phyloP scores from a whole-genome alignment of 139 green algal genomes.

The Eudorina sp. region DNA sequence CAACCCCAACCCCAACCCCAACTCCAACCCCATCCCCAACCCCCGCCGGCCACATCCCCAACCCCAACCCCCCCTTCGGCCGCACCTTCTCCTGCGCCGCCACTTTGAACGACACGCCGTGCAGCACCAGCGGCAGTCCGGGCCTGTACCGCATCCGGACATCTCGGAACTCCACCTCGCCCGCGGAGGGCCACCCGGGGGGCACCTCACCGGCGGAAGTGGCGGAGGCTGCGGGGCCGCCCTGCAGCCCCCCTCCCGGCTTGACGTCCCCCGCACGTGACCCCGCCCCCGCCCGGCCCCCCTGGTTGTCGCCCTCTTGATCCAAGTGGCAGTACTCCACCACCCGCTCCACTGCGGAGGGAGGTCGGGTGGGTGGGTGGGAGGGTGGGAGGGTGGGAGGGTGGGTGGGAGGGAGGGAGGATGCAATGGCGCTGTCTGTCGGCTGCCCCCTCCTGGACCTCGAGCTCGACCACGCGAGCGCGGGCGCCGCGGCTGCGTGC shows the following conservation, averaged over 20 bases:
- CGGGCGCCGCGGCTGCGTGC: neutral
- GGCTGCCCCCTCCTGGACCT: too few relatives aligned
- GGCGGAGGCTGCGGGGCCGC: conserved; percentile 28
- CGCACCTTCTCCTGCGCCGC: conserved; percentile 51
- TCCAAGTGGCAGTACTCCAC: conserved; percentile 80
- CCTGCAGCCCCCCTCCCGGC: neutral
- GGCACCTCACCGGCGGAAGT: neutral
- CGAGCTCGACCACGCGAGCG: neutral
- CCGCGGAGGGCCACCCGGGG: conserved; percentile 68
- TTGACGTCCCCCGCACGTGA: too few relatives aligned
- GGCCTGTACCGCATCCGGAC: conserved; percentile 82
- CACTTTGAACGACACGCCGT: conserved; percentile 82
- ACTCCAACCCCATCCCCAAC: too few relatives aligned
- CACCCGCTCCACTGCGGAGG: conserved; percentile 85
- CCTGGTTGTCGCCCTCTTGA: neutral
- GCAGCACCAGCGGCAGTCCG: conserved; percentile 88
- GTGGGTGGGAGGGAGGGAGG: neutral
- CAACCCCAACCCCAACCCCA: too few relatives aligned
- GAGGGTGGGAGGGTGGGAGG: neutral
- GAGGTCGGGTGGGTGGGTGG: neutral
- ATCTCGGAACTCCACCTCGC: conserved; percentile 64
- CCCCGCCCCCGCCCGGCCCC: too few relatives aligned
- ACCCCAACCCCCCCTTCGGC: too few relatives aligned
- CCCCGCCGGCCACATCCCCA: too few relatives aligned
- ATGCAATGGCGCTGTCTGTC: too few relatives aligned